phyloP scores from a whole-genome alignment of 305 asterid species.

The Fraxinus latifolia region DNA sequence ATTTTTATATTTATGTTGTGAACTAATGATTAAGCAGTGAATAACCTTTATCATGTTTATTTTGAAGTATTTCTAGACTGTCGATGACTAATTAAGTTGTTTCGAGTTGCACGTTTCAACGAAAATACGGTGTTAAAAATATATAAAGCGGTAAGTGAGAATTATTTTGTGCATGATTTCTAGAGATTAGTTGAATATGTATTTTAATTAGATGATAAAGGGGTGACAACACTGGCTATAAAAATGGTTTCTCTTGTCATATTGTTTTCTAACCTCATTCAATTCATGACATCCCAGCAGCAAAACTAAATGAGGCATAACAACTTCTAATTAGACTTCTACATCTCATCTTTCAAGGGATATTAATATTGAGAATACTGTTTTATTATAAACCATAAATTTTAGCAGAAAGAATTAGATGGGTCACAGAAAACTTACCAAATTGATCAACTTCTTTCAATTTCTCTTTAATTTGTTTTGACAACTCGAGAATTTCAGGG shows the following conservation, averaged over 20 bases:
- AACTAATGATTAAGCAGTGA: not conserved
- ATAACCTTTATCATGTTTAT: not conserved
- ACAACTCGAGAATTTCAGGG: slow-evolving; percentile 60
- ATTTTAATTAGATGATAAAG: not conserved
- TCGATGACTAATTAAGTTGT: not conserved
- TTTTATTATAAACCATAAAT: not conserved
- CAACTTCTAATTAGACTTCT: not conserved
- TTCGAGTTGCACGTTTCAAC: not conserved
- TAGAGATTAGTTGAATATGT: not conserved
- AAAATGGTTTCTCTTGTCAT: not conserved
- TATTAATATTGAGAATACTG: not conserved
- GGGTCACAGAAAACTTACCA: slow-evolving; percentile 37
- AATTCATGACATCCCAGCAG: not conserved
- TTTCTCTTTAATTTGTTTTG: slow-evolving; percentile 73
- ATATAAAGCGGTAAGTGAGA: not conserved
- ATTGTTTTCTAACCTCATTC: not conserved
- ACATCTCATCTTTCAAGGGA: not conserved
- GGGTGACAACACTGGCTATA: not conserved
- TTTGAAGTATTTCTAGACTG: not conserved
- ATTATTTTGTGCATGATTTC: not conserved
- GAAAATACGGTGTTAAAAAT: not conserved
- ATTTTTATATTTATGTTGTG: not conserved
- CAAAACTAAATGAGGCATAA: not conserved
- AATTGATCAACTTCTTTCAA: slow-evolving; percentile 61
- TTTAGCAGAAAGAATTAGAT: not conserved